Conservation (phyloP, 306 rosid genomes). For the Rosa chinensis region DNA sequence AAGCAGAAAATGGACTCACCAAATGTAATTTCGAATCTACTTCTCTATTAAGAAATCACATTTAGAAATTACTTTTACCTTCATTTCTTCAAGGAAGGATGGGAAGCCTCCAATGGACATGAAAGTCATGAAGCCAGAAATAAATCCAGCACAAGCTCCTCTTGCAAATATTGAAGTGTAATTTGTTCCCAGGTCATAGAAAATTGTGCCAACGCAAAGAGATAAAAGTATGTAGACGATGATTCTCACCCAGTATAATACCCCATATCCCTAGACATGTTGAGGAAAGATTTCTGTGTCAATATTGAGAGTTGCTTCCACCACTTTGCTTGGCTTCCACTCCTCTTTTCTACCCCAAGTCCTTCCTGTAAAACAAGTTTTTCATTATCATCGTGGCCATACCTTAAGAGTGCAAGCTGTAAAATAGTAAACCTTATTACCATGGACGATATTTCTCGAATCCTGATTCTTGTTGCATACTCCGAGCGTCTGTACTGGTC, state of each 20-base stretch:
- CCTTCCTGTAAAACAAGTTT: slow-evolving; percentile 49
- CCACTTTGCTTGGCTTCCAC: slow-evolving; percentile 64
- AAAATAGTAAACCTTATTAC: slow-evolving; percentile 32
- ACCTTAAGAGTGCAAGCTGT: background rate
- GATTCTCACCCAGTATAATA: slow-evolving; percentile 94
- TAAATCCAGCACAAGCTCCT: slow-evolving; percentile 83
- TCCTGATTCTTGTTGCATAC: slow-evolving; percentile 53
- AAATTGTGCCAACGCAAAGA: slow-evolving; percentile 70
- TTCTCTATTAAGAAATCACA: background rate
- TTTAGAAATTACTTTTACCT: slow-evolving; percentile 39
- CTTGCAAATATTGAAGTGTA: slow-evolving; percentile 70
- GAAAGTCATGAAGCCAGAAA: slow-evolving; percentile 93
- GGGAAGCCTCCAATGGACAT: slow-evolving; percentile 97
- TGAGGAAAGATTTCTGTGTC: slow-evolving; percentile 68
- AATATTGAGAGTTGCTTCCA: slow-evolving; percentile 79
- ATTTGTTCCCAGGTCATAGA: slow-evolving; percentile 57
- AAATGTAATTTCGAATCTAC: background rate
- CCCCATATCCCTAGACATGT: slow-evolving; percentile 89
- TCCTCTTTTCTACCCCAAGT: slow-evolving; percentile 32
- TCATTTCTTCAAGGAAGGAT: slow-evolving; percentile 93
- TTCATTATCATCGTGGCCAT: background rate
- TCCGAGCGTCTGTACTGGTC: slow-evolving; percentile 65
- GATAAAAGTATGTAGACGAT: slow-evolving; percentile 57
- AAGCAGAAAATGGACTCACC: slow-evolving; percentile 4
- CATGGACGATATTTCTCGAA: slow-evolving; percentile 56